Percentiles rank a stretch among this genome's conserved stretches.
Conservation (phyloP, 148 eudicot species). For the Spergularia bocconei region DNA sequence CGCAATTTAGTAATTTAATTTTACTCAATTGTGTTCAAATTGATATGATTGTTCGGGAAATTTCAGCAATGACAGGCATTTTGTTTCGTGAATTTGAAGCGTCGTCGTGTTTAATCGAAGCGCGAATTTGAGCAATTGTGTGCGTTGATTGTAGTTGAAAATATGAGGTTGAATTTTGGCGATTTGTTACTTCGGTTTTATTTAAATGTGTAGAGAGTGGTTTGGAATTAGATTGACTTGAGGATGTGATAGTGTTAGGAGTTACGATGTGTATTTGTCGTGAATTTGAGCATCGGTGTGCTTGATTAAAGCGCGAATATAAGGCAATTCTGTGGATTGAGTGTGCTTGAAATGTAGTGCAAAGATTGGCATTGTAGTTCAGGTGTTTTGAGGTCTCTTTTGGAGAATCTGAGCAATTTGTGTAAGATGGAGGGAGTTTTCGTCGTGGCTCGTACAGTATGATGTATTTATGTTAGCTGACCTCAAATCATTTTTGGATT, state of each 20-base stretch:
- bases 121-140: neutral
- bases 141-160: neutral
- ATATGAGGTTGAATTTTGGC: no score
- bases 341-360: no score
- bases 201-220: neutral
- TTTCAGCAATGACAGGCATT: no score
- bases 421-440: no score
- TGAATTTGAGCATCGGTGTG: neutral
- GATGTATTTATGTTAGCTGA: no score
- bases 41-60: neutral
- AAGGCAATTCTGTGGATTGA: neutral
- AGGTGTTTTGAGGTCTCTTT: no score
- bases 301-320: neutral
- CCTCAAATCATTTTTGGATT: no score
- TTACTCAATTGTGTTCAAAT: neutral
- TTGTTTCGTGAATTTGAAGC: neutral
- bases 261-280: neutral
- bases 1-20: neutral
- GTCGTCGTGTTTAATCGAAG: neutral
- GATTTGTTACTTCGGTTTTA: neutral
- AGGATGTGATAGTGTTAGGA: neutral
- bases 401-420: no score
- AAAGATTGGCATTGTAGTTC: no score
- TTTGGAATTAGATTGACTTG: neutral
- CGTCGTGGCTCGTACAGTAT: no score